phyloP scores from a whole-genome alignment of 768 basidiomycete species.

The Lactifluus volemus region DNA sequence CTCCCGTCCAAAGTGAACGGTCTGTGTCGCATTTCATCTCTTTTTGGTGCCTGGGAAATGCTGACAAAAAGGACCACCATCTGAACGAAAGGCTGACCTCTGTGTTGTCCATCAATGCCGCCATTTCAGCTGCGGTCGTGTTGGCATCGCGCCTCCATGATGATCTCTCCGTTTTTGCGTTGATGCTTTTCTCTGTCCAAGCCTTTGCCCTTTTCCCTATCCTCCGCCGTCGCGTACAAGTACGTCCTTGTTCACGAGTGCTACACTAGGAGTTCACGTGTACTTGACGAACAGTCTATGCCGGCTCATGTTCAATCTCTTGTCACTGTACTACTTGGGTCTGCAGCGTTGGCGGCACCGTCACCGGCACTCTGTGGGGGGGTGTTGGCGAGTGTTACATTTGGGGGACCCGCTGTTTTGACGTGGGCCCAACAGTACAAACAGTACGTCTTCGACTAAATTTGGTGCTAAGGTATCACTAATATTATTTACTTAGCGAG shows the following conservation, averaged over 20 bases:
- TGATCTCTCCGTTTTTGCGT: conserved; percentile 80
- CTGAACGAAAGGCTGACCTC: conserved; percentile 53
- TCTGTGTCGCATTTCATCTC: conserved; percentile 5
- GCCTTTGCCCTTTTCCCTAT: conserved; percentile 79
- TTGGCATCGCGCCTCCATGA: conserved; percentile 81
- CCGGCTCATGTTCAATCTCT: conserved; percentile 37
- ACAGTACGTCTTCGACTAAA: conserved; percentile 39
- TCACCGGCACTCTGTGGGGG: conserved; percentile 49
- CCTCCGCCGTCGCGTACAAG: conserved; percentile 65
- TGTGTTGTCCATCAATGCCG: conserved; percentile 84
- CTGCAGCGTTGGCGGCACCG: conserved; percentile 42
- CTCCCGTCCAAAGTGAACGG: conserved; percentile 13
- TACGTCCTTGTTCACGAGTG: conserved; percentile 25
- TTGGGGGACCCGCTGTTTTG: conserved; percentile 63
- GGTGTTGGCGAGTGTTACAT: conserved; percentile 49
- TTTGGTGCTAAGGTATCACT: neutral
- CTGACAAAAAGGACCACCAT: neutral
- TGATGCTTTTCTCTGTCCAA: conserved; percentile 78
- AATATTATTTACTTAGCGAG: conserved; percentile 44
- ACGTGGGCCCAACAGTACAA: conserved; percentile 86
- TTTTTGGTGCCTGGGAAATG: neutral
- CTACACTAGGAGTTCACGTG: conserved; percentile 4
- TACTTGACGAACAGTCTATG: conserved; percentile 32
- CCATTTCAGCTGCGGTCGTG: conserved; percentile 87
- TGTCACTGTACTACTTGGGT: conserved; percentile 48